Conservation (phyloP, 768 basidiomycete species). For the Chalciporus piperatus region DNA sequence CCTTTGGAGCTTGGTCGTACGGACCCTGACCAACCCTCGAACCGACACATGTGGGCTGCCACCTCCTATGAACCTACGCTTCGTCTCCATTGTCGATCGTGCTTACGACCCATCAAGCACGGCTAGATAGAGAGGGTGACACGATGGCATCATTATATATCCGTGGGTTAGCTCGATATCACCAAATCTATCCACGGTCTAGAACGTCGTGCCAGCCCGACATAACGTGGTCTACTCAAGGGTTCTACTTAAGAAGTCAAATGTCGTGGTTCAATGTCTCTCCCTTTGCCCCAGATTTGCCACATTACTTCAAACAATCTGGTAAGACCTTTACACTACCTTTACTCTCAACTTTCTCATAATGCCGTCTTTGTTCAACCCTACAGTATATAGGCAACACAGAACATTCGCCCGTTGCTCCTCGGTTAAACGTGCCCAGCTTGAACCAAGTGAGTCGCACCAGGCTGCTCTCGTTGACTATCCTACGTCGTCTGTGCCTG, state of each 20-base stretch:
- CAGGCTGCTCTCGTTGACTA: not conserved
- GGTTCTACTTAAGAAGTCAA: not conserved
- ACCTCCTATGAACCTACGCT: not conserved
- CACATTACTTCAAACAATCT: too few relatives aligned
- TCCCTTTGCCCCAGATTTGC: too few relatives aligned
- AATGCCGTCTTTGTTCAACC: not conserved
- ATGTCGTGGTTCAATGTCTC: slow-evolving; percentile 1
- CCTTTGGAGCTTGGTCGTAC: not conserved
- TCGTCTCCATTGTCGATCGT: not conserved
- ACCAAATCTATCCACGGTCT: slow-evolving; percentile 12
- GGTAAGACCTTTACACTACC: too few relatives aligned
- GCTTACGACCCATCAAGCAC: not conserved
- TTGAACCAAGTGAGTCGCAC: slow-evolving; percentile 3
- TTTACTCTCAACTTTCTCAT: not conserved
- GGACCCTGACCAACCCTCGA: not conserved
- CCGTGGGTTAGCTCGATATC: slow-evolving; percentile 6
- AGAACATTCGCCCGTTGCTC: not conserved
- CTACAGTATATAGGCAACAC: not conserved
- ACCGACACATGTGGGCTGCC: not conserved
- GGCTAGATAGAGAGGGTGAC: too few relatives aligned
- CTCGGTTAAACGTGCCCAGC: not conserved
- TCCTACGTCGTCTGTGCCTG: slow-evolving; percentile 1
- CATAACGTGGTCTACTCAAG: not conserved
- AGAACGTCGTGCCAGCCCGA: slow-evolving; percentile 3
- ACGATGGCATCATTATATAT: not conserved